Evolutionary conservation across 2,329 filamentous ascomycete species (phyloP), one percentile per base, ranked within the genome.

Genomic region (Epichloe scottii): DNA sequence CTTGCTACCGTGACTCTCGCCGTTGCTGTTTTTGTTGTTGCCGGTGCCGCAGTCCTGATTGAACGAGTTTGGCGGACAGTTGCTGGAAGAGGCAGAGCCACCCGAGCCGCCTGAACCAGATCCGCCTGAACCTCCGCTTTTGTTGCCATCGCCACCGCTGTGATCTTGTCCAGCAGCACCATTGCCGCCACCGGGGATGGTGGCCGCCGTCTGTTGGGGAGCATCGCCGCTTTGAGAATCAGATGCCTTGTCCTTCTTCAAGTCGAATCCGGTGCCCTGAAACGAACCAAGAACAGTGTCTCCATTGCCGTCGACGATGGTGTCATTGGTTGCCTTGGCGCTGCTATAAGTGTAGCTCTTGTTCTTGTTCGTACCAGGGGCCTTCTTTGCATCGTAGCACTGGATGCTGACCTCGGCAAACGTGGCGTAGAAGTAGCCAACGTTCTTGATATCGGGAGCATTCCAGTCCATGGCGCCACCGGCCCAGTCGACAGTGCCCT

Each of bases 401-500:
- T 89, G 71, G 37, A 97, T 82, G n/a, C 73, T 77, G 53, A 98
- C 80, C 50, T 89, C 81, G 50, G 81, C 75, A 60, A 96, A 80
- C 42, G 79, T 80, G 50, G 89, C 86, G 65, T 85, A 96, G 75
- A 93, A 95, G 75, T 96, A 97, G 34, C 88, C 87, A 62, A 87
- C 76, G 49, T 78, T 77, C 70, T 88, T 73, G 75, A 97, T 91
- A 68, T 94, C 87, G 19, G 75, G 72, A 57, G 79, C 81, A 44
- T 67, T 54, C 91, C 93, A 98, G 74, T 95, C 78, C 56, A 98
- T 91, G 49, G 78, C 71, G 60, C 93, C 93, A 63, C 93, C 93
- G 17, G 91, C 88, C 93, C 93, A 98, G 50, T 83, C 76, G 57
- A 95, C 79, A 35, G 93, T 97, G 51, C 93, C 93, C 65, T 86